Conservation (phyloP, 306 rosid genomes). For the Rubus parviflorus region DNA sequence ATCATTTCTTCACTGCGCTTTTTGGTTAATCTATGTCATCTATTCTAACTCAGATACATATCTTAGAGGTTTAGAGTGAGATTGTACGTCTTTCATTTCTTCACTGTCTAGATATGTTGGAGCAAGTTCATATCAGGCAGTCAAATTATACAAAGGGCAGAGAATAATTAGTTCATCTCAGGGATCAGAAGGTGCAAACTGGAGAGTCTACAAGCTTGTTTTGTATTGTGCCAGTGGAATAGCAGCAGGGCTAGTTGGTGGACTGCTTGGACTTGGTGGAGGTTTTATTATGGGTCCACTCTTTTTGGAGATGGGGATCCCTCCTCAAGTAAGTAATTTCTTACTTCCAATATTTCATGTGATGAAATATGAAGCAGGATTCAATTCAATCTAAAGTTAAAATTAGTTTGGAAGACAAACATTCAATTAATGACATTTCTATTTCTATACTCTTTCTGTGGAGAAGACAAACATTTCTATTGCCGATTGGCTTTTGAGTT, state of each 20-base stretch:
- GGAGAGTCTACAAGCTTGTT: slow-evolving; percentile 30
- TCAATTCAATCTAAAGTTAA: too few species aligned
- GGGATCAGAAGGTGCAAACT: slow-evolving; percentile 18
- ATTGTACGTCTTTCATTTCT: neutral
- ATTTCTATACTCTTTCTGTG: too few species aligned
- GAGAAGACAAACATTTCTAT: too few species aligned
- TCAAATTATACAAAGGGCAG: too few species aligned
- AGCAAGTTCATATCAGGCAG: too few species aligned
- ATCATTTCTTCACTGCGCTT: too few species aligned
- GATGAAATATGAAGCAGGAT: neutral
- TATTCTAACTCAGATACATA: neutral
- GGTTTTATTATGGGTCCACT: slow-evolving; percentile 57
- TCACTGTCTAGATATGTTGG: neutral
- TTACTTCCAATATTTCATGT: too few species aligned
- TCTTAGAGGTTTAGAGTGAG: neutral
- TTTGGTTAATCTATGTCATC: neutral
- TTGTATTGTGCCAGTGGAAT: slow-evolving; percentile 41
- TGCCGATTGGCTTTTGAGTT: too few species aligned
- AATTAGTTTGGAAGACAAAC: too few species aligned
- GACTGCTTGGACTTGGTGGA: slow-evolving; percentile 39
- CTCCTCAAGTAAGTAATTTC: slow-evolving; percentile 52
- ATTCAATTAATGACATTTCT: too few species aligned
- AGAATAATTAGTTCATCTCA: too few species aligned
- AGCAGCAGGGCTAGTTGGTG: slow-evolving; percentile 58
- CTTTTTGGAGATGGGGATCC: slow-evolving; percentile 66